Evolutionary conservation across 2,329 filamentous ascomycete genomes (phyloP).

Genomic region (Sarocladium brachiariae): DNA sequence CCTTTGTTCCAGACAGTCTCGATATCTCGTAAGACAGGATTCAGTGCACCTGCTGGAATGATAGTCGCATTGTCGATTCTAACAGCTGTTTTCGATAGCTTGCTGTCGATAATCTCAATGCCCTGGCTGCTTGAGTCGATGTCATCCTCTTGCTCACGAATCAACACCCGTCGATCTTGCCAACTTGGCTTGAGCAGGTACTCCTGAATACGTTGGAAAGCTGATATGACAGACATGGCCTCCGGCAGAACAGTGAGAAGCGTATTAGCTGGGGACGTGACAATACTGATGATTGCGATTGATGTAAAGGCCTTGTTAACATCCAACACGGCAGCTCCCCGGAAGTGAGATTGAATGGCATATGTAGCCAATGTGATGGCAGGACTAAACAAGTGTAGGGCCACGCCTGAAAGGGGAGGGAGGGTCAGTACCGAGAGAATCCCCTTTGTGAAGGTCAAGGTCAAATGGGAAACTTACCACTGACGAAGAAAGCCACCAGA

Average conservation of each 20-base stretch:
- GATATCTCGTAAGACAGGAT: neutral
- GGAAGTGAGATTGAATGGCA: neutral
- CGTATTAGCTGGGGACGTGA: conserved; percentile 37
- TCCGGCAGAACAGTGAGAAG: conserved; percentile 33
- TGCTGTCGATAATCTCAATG: too few species aligned
- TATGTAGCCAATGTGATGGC: neutral
- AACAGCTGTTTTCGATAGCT: conserved; percentile 13
- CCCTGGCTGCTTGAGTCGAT: too few species aligned
- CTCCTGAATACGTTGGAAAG: conserved; percentile 30
- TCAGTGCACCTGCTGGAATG: neutral
- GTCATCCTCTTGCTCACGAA: too few species aligned
- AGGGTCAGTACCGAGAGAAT: neutral
- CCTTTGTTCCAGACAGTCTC: conserved; percentile 13
- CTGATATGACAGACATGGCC: conserved; percentile 23
- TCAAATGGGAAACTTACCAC: conserved; percentile 11
- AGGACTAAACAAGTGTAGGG: neutral
- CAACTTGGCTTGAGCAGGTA: conserved; percentile 22
- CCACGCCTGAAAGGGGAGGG: neutral
- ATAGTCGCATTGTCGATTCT: neutral
- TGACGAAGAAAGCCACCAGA: conserved; percentile 11
- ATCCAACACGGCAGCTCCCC: conserved; percentile 15
- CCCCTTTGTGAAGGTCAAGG: neutral
- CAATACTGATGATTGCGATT: conserved; percentile 28
- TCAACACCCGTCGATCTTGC: conserved; percentile 9
- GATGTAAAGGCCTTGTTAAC: conserved; percentile 33